Conservation (phyloP, 2,329 filamentous ascomycete genomes). For the Apiospora malaysiana region DNA sequence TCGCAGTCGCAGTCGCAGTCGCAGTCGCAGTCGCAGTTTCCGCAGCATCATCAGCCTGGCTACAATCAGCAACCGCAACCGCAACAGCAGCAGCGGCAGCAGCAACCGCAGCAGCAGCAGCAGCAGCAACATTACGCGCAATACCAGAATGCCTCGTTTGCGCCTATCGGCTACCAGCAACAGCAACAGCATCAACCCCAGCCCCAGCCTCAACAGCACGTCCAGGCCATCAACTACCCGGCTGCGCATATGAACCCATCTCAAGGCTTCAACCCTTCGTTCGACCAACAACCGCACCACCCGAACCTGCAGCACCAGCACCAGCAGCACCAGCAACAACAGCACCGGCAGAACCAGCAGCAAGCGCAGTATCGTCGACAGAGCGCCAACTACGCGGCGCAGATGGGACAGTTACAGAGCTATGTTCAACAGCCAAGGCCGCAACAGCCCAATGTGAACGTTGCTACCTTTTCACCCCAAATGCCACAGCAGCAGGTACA, state of each 20-base stretch:
- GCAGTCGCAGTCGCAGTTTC: slow-evolving; percentile 19
- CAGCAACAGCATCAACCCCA: slow-evolving; percentile 36
- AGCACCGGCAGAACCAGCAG: slow-evolving; percentile 39
- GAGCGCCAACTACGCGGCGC: slow-evolving; percentile 26
- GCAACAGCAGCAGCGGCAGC: slow-evolving; percentile 2
- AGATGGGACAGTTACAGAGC: slow-evolving; percentile 24
- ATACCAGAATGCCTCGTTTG: slow-evolving; percentile 31
- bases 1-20: slow-evolving; percentile 25
- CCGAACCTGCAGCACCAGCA: slow-evolving; percentile 40
- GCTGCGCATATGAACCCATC: slow-evolving; percentile 29
- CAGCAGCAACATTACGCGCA: slow-evolving; percentile 21
- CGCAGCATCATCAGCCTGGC: not conserved
- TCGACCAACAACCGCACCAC: slow-evolving; percentile 36
- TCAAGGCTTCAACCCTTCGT: slow-evolving; percentile 38
- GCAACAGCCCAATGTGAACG: slow-evolving; percentile 3
- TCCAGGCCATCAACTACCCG: slow-evolving; percentile 34
- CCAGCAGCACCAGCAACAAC: slow-evolving; percentile 40
- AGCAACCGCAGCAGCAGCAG: not conserved
- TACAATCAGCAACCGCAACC: slow-evolving; percentile 11
- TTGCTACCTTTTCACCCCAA: not conserved
- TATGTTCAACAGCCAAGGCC: slow-evolving; percentile 20
- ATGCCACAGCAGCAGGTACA: slow-evolving; percentile 18
- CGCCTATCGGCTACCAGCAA: slow-evolving; percentile 30
- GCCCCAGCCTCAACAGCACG: slow-evolving; percentile 33
- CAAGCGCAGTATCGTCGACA: slow-evolving; percentile 29